Evolutionary conservation across 139 green algal species (phyloP).

Genomic region (Asterochloris sp.): DNA sequence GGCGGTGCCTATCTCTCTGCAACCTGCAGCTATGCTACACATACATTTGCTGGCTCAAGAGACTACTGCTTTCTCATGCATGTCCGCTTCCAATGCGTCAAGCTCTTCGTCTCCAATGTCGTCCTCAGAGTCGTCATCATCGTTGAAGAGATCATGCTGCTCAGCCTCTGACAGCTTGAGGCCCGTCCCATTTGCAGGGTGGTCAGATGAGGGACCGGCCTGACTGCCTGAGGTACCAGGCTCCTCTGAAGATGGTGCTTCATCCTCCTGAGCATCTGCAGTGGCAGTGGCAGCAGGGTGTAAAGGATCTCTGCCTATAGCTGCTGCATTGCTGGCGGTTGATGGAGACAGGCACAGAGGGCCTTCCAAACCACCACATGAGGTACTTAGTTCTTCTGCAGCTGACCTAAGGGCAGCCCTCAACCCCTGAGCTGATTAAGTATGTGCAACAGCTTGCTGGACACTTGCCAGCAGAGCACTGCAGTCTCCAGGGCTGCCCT

Average conservation of each 20-base stretch:
- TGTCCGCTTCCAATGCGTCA: slow-evolving; percentile 14
- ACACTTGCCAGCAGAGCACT: no score
- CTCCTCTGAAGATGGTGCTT: background rate
- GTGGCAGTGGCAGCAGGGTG: background rate
- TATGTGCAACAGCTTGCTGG: no score
- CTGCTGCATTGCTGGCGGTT: background rate
- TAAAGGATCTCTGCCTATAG: background rate
- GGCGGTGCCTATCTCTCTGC: no score
- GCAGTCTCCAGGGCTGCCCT: no score
- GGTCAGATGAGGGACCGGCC: background rate
- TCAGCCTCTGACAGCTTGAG: slow-evolving; percentile 31
- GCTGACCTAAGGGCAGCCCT: no score
- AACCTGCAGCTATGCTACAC: no score
- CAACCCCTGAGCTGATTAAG: no score
- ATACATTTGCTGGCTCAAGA: no score
- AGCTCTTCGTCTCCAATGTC: slow-evolving; percentile 34
- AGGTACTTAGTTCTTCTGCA: no score
- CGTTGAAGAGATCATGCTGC: slow-evolving; percentile 45
- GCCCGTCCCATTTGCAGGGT: background rate
- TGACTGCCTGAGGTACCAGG: background rate
- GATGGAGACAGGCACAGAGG: background rate
- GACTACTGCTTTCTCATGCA: no score
- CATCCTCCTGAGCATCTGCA: background rate
- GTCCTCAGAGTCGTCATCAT: slow-evolving; percentile 15
- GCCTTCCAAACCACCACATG: no score